phyloP scores from a whole-genome alignment of 2,329 filamentous ascomycete genomes.

The Parastagonospora nodorum region DNA sequence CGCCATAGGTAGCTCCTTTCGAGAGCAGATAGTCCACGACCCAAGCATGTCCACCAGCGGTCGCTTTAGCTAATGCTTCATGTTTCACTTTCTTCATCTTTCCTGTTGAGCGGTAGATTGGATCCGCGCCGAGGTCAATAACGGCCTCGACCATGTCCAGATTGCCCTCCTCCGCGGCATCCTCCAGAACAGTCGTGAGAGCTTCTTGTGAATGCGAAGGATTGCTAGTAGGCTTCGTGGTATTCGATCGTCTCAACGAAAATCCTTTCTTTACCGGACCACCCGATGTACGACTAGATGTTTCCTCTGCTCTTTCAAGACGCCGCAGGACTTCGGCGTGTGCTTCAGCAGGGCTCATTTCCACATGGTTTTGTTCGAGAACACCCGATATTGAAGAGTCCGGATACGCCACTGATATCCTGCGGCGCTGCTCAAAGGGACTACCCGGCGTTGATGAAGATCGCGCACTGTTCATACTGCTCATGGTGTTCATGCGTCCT shows the following conservation, averaged over 20 bases:
- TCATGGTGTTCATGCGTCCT: slow-evolving; percentile 13
- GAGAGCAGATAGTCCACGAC: slow-evolving; percentile 19
- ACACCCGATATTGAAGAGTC: slow-evolving; percentile 2
- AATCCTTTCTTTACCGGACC: slow-evolving; percentile 15
- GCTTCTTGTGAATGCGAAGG: slow-evolving; percentile 8
- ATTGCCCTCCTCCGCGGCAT: slow-evolving; percentile 19
- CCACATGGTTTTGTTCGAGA: slow-evolving; percentile 11
- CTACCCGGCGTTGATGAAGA: slow-evolving; percentile 9
- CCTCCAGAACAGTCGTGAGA: slow-evolving; percentile 18
- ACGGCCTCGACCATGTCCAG: slow-evolving; percentile 19
- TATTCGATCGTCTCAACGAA: slow-evolving; percentile 13
- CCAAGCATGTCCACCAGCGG: slow-evolving; percentile 13
- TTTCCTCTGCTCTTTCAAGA: slow-evolving; percentile 8
- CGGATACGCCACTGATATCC: slow-evolving; percentile 15
- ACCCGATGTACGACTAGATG: slow-evolving; percentile 7
- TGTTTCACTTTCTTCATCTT: slow-evolving; percentile 20
- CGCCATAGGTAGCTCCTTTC: slow-evolving; percentile 20
- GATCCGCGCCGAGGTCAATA: slow-evolving; percentile 14
- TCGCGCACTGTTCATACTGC: slow-evolving; percentile 12
- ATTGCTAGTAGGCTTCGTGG: slow-evolving; percentile 1
- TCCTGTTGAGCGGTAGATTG: slow-evolving; percentile 9
- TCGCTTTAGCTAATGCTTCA: slow-evolving; percentile 23
- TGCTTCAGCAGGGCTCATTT: slow-evolving; percentile 16
- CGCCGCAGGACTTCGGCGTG: slow-evolving; percentile 16
- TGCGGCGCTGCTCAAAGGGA: slow-evolving; percentile 9